Conservation (phyloP, 2,329 filamentous ascomycete species). For the Ploettnerulaceae sp. region DNA sequence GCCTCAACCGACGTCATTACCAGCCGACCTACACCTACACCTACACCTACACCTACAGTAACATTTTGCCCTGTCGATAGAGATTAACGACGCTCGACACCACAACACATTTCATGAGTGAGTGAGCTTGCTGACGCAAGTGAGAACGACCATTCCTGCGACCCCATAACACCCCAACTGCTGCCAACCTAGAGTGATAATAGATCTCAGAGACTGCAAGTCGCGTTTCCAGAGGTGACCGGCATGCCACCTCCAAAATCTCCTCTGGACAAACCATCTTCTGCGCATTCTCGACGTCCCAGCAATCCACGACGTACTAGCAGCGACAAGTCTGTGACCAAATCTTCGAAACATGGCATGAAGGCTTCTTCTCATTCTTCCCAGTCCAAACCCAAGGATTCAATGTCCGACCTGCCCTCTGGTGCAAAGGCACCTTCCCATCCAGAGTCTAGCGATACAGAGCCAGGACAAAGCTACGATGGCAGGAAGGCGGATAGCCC, state of each 20-base stretch:
- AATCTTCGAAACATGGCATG: conserved; percentile 30
- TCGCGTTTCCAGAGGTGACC: conserved; percentile 18
- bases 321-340: conserved; percentile 25
- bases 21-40: too few relatives aligned
- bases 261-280: conserved; percentile 32
- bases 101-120: neutral
- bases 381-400: conserved; percentile 19
- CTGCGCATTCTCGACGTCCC: conserved; percentile 26
- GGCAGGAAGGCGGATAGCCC: conserved; percentile 1
- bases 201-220: conserved; percentile 12
- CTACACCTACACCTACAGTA: too few relatives aligned
- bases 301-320: conserved; percentile 23
- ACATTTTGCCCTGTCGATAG: neutral
- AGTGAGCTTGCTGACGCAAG: neutral
- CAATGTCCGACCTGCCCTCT: conserved; percentile 25
- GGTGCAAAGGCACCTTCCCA: conserved; percentile 22
- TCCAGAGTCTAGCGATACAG: conserved; percentile 15
- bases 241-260: conserved; percentile 34
- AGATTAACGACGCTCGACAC: neutral
- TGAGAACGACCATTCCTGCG: neutral
- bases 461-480: conserved; percentile 10
- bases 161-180: conserved; percentile 3
- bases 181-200: conserved; percentile 13
- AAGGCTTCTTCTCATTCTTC: conserved; percentile 16
- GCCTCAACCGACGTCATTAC: too few relatives aligned